A percentile compares a stretch with the other conserved stretches of the same genome.
These are phyloP conservation scores for Aspergillus oerlinghausenensis DNA, from an alignment of 2,329 filamentous ascomycete species.

Conservation along the genomic window DNA sequence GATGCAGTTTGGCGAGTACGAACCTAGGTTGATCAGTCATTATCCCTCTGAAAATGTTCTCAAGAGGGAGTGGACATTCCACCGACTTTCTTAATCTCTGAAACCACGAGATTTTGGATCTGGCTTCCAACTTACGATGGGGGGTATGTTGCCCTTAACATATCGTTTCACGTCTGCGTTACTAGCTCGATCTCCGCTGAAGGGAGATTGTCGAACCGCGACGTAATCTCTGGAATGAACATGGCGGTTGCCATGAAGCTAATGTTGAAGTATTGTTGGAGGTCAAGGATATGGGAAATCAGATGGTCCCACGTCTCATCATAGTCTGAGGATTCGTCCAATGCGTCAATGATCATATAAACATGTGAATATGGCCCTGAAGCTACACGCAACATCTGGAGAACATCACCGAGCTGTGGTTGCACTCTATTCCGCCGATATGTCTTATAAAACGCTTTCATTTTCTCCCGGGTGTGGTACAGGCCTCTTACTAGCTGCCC, in stretches of 20 bases:
- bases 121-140: not conserved
- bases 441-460: not conserved
- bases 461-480: not conserved
- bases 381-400: not conserved
- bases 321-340: not conserved
- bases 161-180: not conserved
- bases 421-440: not conserved
- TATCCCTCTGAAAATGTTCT: not conserved
- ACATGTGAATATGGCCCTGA: not conserved
- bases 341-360: not conserved
- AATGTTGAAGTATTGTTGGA: not conserved
- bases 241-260: not conserved
- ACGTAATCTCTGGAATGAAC: not conserved
- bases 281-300: not conserved
- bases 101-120: not conserved
- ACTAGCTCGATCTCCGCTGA: not conserved
- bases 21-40: constrained; percentile 6
- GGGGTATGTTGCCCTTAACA: not conserved
- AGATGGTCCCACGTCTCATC: not conserved
- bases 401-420: not conserved
- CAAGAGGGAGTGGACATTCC: not conserved
- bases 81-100: not conserved
- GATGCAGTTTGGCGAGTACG: constrained; percentile 6
- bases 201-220: not conserved
- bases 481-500: not conserved